Evolutionary conservation across 768 basidiomycete species (phyloP).

Genomic region (Tulasnella sp.): DNA sequence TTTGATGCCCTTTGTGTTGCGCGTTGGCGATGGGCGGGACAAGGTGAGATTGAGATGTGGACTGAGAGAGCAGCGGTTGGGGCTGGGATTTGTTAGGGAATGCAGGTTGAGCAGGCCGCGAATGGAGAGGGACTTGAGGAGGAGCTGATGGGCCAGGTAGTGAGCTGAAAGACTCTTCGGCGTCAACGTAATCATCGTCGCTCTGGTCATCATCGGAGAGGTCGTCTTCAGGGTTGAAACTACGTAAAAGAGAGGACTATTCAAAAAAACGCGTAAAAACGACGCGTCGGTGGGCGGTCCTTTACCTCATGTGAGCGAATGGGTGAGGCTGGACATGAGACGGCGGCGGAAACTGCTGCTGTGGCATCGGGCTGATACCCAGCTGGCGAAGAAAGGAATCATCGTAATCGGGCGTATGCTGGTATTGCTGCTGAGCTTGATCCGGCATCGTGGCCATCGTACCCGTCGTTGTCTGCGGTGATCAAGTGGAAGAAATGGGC

Average conservation of each 20-base stretch:
- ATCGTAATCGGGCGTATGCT: neutral
- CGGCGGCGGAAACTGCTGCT: neutral
- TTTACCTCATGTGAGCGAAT: slow-evolving; percentile 4
- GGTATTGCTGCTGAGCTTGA: neutral
- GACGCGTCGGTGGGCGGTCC: neutral
- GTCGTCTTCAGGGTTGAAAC: slow-evolving; percentile 11
- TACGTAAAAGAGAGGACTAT: neutral
- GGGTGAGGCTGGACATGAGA: neutral
- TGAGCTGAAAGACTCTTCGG: neutral
- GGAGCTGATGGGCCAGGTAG: neutral
- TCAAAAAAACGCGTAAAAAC: neutral
- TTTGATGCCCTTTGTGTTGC: neutral
- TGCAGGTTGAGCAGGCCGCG: slow-evolving; percentile 4
- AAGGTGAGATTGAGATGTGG: neutral
- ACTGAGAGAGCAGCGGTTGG: too few relatives aligned
- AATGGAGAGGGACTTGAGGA: slow-evolving; percentile 10
- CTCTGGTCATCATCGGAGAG: neutral
- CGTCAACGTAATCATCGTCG: slow-evolving; percentile 5
- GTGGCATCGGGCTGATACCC: neutral
- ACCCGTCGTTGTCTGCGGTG: neutral
- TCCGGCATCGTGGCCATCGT: neutral
- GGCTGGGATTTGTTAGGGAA: too few relatives aligned
- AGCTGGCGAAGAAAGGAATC: neutral
- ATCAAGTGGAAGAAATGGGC: slow-evolving; percentile 1
- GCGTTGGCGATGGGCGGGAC: slow-evolving; percentile 1